These are phyloP conservation scores for Cytauxzoon felis DNA, from an alignment of 169 alveolate species.

Conservation along the genomic window DNA sequence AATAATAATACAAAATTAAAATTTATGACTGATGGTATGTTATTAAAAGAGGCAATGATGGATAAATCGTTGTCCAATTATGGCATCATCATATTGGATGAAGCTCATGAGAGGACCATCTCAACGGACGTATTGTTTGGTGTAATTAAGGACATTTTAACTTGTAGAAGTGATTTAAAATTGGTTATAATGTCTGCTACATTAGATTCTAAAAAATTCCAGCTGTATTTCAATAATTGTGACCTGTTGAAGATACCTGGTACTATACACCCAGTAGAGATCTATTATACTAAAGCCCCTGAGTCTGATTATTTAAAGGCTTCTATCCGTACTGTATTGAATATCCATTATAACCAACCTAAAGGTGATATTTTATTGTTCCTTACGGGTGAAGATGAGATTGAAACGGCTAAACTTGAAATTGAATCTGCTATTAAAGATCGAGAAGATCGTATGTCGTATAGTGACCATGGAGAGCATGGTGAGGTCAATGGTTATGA, in stretches of 20 bases:
- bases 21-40: slow-evolving; percentile 98
- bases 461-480: neutral
- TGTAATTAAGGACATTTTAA: slow-evolving; percentile 87
- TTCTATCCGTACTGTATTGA: slow-evolving; percentile 85
- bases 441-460: slow-evolving; percentile 22
- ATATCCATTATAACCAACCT: slow-evolving; percentile 90
- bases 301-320: slow-evolving; percentile 93
- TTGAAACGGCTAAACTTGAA: slow-evolving; percentile 69
- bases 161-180: slow-evolving; percentile 84
- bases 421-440: slow-evolving; percentile 49
- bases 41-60: slow-evolving; percentile 93
- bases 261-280: slow-evolving; percentile 95
- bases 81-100: slow-evolving; percentile 92
- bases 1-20: slow-evolving; percentile 84
- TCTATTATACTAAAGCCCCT: slow-evolving; percentile 90
- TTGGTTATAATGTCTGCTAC: slow-evolving; percentile 97
- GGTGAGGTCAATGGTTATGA: neutral
- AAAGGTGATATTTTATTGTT: slow-evolving; percentile 91
- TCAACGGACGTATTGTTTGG: slow-evolving; percentile 97
- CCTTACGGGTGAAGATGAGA: slow-evolving; percentile 93
- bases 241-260: slow-evolving; percentile 97
- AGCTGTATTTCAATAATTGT: slow-evolving; percentile 90
- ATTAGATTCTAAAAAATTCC: slow-evolving; percentile 93
- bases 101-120: slow-evolving; percentile 98
- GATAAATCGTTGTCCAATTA: slow-evolving; percentile 88